Base-by-base conservation (phyloP, 2,329 filamentous ascomycete species). In the Hypomyces rosellus region DNA sequence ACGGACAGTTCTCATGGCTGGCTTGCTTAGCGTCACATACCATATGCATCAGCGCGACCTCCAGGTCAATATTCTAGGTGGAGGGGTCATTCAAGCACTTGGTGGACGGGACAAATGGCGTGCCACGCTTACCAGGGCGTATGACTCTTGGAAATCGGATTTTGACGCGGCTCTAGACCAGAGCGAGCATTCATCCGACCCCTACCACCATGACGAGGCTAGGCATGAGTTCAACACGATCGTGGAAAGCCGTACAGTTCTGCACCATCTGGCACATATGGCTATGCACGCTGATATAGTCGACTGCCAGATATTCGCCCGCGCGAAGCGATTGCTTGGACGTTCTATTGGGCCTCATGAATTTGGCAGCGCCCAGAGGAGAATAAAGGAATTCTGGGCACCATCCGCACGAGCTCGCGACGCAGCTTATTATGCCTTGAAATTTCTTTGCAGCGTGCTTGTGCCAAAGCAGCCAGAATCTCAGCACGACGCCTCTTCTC, bases 21-120 rank as follows among this genome's bases (percentile, higher is more conserved):
- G 93, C 0, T 72, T 99, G 25, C 74, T 97, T 20, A 96, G 89
- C 58, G 89, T 97, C 30, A 93, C 88, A 63, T 97, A 90, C 89
- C 92, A 97, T 66, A 92, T 97, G 87, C 93, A 95, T 64, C 91
- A 97, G 66, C 82, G 92, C 62, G 93, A 97, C 65, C 78, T 96
- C 13, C 92, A 96, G 70, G 86, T 96, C 52, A 92, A 85, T 64
- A 90, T 90, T 1, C 77, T 97, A 0, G 90, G 81, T 5, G 73
- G 73, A 1, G 75, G 87, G 12, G 88, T 91, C 11, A 82, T 83
- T 0, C 83, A 86, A 59, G 85, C 89, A 1, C 78, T 96, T 1
- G 92, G 92, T 3, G 90, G 87, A 3, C 84, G 90, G 16, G 90
- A 95, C 63, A 92, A 92, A 65, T 97, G 93, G 93, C 84, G 91